A percentile compares a stretch with the other conserved stretches of the same genome.
These are phyloP conservation scores for Discostella stelligeroides DNA, from an alignment of 108 stramenopile genomes.

Conservation along the genomic window DNA sequence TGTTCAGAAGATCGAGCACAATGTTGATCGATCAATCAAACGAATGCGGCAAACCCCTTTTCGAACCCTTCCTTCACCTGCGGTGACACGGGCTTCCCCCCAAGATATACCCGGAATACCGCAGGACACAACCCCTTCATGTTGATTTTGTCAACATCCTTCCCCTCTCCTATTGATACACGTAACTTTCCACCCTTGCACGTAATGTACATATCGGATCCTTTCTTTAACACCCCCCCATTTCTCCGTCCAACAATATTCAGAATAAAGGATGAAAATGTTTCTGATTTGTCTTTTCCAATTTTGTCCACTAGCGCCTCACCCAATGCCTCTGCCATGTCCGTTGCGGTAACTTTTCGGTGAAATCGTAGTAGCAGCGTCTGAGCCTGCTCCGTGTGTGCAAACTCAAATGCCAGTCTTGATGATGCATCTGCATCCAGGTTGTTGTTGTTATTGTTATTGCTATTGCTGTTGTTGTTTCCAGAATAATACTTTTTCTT, in stretches of 20 bases:
- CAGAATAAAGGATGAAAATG: constrained; percentile 26
- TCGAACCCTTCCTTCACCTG: constrained; percentile 40
- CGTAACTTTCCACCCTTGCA: constrained; percentile 35
- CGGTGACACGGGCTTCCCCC: constrained; percentile 29
- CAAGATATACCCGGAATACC: constrained; percentile 30
- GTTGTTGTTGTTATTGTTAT: background rate
- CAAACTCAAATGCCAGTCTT: constrained; percentile 10
- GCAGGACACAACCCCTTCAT: constrained; percentile 34
- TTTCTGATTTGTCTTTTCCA: constrained; percentile 13
- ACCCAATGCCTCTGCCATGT: constrained; percentile 36
- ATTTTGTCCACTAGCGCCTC: constrained; percentile 26
- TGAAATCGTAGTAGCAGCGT: constrained; percentile 33
- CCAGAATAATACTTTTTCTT: constrained; percentile 24
- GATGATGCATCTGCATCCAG: background rate
- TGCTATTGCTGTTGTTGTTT: too few relatives aligned
- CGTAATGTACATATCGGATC: constrained; percentile 32
- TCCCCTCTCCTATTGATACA: constrained; percentile 22
- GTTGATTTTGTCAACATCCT: constrained; percentile 11
- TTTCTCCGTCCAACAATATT: constrained; percentile 6
- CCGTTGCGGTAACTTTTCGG: constrained; percentile 25
- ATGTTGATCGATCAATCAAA: too few relatives aligned
- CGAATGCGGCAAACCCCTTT: constrained; percentile 10
- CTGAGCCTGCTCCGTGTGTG: constrained; percentile 13
- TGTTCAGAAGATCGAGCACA: background rate
- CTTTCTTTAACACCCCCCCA: constrained; percentile 13